A percentile compares a stretch with the other conserved stretches of the same genome.
Evolutionary conservation across 2,329 filamentous ascomycete species (phyloP).

Genomic region (Dactylonectria macrodidyma): DNA sequence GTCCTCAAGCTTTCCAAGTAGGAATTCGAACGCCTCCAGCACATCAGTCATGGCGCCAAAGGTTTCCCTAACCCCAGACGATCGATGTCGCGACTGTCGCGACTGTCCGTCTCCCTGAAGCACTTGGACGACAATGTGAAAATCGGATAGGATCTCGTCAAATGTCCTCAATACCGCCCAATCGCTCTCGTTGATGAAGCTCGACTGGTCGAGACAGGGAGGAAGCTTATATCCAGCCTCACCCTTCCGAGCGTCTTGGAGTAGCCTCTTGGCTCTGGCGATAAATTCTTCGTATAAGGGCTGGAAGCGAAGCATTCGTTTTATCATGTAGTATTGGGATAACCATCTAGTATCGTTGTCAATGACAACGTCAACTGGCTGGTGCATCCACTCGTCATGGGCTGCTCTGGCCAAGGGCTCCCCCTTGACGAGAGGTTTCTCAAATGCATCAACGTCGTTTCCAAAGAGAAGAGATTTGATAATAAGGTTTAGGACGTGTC

Average conservation of each 20-base stretch:
- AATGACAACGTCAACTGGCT: too few relatives aligned
- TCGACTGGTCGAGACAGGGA: background rate
- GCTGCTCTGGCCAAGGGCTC: too few relatives aligned
- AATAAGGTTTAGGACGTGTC: too few relatives aligned
- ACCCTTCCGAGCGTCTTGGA: background rate
- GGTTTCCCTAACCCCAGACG: background rate
- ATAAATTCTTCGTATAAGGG: too few relatives aligned
- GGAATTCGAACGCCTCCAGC: conserved; percentile 25
- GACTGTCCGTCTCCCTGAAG: conserved; percentile 29
- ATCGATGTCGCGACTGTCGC: conserved; percentile 28
- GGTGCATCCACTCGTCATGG: too few relatives aligned
- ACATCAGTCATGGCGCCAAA: too few relatives aligned
- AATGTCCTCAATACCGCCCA: conserved; percentile 28
- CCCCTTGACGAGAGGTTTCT: background rate
- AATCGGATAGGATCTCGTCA: conserved; percentile 18
- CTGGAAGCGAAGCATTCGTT: too few relatives aligned
- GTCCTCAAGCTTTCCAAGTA: conserved; percentile 17
- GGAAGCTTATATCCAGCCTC: background rate
- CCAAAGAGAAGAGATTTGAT: too few relatives aligned
- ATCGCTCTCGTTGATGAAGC: conserved; percentile 19
- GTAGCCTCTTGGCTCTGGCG: background rate
- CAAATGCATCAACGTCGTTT: too few relatives aligned
- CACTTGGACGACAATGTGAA: conserved; percentile 28
- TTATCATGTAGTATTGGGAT: too few relatives aligned
- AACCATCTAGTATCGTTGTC: too few relatives aligned